These are phyloP conservation scores for Macrolepiota dolichaula DNA, from an alignment of 768 basidiomycete genomes.

Conservation along the genomic window DNA sequence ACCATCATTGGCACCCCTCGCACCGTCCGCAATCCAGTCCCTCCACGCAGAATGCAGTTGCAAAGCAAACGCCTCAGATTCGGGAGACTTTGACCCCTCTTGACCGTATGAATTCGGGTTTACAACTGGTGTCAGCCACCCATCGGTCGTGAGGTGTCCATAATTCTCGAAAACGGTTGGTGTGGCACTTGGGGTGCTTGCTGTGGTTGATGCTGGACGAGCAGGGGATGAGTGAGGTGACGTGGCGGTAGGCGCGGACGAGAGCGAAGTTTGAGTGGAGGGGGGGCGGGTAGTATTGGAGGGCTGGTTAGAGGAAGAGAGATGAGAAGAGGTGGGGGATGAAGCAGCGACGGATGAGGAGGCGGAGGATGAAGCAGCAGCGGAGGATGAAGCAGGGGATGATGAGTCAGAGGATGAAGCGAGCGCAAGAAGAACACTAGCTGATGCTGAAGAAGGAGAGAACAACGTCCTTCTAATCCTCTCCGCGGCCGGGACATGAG, in stretches of 20 bases:
- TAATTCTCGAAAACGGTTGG: conserved; percentile 17
- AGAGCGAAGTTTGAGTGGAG: too few species aligned
- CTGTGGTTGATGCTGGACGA: too few species aligned
- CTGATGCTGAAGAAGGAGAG: too few species aligned
- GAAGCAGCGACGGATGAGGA: too few species aligned
- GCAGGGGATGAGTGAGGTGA: too few species aligned
- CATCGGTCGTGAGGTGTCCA: conserved; percentile 50
- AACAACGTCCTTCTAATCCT: conserved; percentile 41
- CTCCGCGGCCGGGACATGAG: conserved; percentile 57
- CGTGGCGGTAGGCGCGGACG: too few species aligned
- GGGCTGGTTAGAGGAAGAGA: too few species aligned
- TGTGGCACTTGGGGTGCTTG: not conserved
- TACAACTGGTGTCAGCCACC: conserved; percentile 74
- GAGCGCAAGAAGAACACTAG: too few species aligned
- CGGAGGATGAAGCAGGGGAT: too few species aligned
- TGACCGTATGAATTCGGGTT: conserved; percentile 56
- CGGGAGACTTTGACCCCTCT: conserved; percentile 58
- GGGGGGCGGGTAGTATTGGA: not conserved
- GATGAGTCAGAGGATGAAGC: not conserved
- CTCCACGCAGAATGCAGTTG: conserved; percentile 71
- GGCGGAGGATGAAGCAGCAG: too few species aligned
- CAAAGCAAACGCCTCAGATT: conserved; percentile 78
- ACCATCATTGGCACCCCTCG: conserved; percentile 32
- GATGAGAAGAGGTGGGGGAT: too few species aligned
- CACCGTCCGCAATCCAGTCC: conserved; percentile 65